Conservation (phyloP, 2,329 filamentous ascomycete genomes). For the Herpomyces periplanetae region DNA sequence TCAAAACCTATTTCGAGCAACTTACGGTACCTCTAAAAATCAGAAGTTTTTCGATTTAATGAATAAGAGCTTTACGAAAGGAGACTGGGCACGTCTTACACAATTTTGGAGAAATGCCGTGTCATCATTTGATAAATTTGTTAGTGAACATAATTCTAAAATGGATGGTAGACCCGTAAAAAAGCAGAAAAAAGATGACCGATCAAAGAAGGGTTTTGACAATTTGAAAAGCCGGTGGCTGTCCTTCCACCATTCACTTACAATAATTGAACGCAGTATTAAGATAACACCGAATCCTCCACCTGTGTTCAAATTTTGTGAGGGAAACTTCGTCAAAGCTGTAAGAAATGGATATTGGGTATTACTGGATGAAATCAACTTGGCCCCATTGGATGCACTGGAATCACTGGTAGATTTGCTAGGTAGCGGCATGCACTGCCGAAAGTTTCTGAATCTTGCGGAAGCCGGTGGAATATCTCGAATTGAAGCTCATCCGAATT, state of each 20-base stretch:
- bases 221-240: no score
- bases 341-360: conserved; percentile 88
- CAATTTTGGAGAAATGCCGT: conserved; percentile 63
- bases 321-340: conserved; percentile 87
- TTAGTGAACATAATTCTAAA: conserved; percentile 17
- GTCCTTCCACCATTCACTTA: no score
- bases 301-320: conserved; percentile 80
- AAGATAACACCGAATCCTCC: no score
- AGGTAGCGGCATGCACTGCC: conserved; percentile 23
- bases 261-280: no score
- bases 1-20: conserved; percentile 47
- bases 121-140: conserved; percentile 37
- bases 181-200: conserved; percentile 12
- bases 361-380: conserved; percentile 76
- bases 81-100: conserved; percentile 53
- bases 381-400: conserved; percentile 70
- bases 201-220: conserved; percentile 32
- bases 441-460: conserved; percentile 49
- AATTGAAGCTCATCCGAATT: conserved; percentile 55
- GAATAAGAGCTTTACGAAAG: conserved; percentile 33
- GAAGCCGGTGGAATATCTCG: conserved; percentile 79
- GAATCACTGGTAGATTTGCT: conserved; percentile 74
- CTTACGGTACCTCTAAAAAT: conserved; percentile 60
- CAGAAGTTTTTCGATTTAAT: conserved; percentile 47
- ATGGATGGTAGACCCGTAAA: conserved; percentile 8